Evolutionary conservation across 768 basidiomycete genomes (phyloP).

Genomic region (Suillus cothurnatus): DNA sequence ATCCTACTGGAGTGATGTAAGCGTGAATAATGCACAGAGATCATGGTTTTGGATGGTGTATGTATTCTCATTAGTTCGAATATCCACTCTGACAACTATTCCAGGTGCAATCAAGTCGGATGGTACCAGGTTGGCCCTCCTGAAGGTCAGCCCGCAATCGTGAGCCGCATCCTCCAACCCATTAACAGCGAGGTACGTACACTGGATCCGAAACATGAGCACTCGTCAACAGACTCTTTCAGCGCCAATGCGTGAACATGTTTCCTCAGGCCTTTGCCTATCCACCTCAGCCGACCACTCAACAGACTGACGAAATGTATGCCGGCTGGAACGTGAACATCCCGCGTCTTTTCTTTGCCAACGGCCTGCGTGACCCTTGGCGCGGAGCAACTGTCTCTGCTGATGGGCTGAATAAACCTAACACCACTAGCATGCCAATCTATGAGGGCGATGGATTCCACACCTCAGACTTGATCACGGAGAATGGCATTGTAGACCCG

Average conservation of each 20-base stretch:
- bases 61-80: slow-evolving; percentile 15
- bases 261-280: slow-evolving; percentile 60
- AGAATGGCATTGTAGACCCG: slow-evolving; percentile 46
- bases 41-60: slow-evolving; percentile 78
- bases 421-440: slow-evolving; percentile 58
- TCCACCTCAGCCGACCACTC: slow-evolving; percentile 46
- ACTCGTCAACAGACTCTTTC: not conserved
- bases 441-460: slow-evolving; percentile 68
- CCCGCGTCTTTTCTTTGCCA: slow-evolving; percentile 67
- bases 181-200: slow-evolving; percentile 28
- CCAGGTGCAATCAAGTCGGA: slow-evolving; percentile 72
- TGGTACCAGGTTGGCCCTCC: slow-evolving; percentile 45
- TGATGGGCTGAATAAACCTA: slow-evolving; percentile 44
- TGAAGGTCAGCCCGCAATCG: slow-evolving; percentile 33
- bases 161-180: slow-evolving; percentile 35
- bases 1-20: slow-evolving; percentile 53
- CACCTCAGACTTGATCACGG: slow-evolving; percentile 57
- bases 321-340: slow-evolving; percentile 63
- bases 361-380: slow-evolving; percentile 71
- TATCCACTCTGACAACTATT: not conserved
- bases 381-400: slow-evolving; percentile 68
- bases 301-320: slow-evolving; percentile 51
- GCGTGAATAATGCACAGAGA: slow-evolving; percentile 54
- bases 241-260: slow-evolving; percentile 71
- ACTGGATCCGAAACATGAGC: not conserved